Evolutionary conservation across 495 filamentous ascomycete species (phyloP), one percentile per base, ranked within the genome.

Genomic region (Podospora australis): DNA sequence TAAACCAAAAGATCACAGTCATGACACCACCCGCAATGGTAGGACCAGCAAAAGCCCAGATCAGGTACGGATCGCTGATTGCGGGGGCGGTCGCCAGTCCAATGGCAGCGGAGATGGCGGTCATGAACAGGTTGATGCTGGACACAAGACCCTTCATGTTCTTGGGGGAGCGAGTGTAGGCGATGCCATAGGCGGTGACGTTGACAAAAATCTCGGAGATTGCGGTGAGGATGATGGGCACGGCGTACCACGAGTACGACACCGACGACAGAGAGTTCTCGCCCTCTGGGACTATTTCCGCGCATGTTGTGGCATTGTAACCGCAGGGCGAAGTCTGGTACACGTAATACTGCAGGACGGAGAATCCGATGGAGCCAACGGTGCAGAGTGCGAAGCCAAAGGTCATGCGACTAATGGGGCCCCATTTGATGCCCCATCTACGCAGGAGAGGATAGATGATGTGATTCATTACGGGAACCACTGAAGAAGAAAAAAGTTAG

Each of bases 361-460:
- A 78, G 42, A 84, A 83, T 51, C 72, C 79, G 2, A 76, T 61
- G 47, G 88, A 85, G 48, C 81, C 78, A 28, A 84, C 47, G 2
- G 78, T 72, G 19, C 78, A 83, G 51, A 87, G 58, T 21, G 80
- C 65, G 64, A 90, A 85, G 25, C 85, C 87, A 5, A 79, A 74
- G 6, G 81, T 74, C 60, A 91, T 91, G 63, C 87, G 82, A 41
- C 80, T 80, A 54, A 90, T 80, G 20, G 85, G 85, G 38, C 71
- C 77, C 67, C 87, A 86, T 46, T 74, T 70, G 55, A 88, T 82
- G 54, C 70, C 72, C 13, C 74, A 22, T 41, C 70, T 78, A 9
- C 83, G 80, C 40, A 90, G 73, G 11, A 71, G 25, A 0, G 87
- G 87, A 62, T 88, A 90, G 42, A 87, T 53, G 36, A 78, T 44